Conservation (phyloP, 768 basidiomycete genomes). For the Collybiopsis confluens region DNA sequence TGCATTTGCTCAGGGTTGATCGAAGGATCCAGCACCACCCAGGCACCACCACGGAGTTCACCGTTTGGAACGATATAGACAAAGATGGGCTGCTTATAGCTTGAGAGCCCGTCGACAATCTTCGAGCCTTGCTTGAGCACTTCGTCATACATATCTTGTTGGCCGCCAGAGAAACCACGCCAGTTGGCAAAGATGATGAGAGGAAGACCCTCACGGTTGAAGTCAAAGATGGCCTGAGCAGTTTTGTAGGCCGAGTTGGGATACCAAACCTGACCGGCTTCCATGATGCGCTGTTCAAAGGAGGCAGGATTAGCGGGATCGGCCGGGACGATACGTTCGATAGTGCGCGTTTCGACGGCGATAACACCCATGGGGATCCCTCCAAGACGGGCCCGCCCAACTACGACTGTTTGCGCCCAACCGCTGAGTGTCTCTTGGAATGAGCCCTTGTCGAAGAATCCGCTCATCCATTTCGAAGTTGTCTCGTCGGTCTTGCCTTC, state of each 20-base stretch:
- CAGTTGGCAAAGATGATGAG: constrained; percentile 99
- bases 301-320: constrained; percentile 97
- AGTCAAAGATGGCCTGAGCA: constrained; percentile 98
- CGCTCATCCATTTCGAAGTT: constrained; percentile 70
- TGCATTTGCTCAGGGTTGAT: constrained; percentile 98
- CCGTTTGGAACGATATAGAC: constrained; percentile 99
- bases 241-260: constrained; percentile 99
- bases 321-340: constrained; percentile 94
- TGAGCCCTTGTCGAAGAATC: constrained; percentile 95
- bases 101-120: constrained; percentile 96
- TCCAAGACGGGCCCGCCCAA: constrained; percentile 92
- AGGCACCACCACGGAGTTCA: constrained; percentile 97
- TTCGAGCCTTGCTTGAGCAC: constrained; percentile 96
- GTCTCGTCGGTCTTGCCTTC: constrained; percentile 89
- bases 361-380: constrained; percentile 98
- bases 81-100: constrained; percentile 96
- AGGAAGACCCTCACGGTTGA: constrained; percentile 94
- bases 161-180: constrained; percentile 99
- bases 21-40: constrained; percentile 98
- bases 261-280: constrained; percentile 99
- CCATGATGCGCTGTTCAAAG: constrained; percentile 97
- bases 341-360: constrained; percentile 95
- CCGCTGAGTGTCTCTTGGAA: constrained; percentile 99
- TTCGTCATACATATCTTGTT: constrained; percentile 99
- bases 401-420: constrained; percentile 98